Evolutionary conservation across 2,329 filamentous ascomycete species (phyloP).

Genomic region (Fusarium sacchari): DNA sequence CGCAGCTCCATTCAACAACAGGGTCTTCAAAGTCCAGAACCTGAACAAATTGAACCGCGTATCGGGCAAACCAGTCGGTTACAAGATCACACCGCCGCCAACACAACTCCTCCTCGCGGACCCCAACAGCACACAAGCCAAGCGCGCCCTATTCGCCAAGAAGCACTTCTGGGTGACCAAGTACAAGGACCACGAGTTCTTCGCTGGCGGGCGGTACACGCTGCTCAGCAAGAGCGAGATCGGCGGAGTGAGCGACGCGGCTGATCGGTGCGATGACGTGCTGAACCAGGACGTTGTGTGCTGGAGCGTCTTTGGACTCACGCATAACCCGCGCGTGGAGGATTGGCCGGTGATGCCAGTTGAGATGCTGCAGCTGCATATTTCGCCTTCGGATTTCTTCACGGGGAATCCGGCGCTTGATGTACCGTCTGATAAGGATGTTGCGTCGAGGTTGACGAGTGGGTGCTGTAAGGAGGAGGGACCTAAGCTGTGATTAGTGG

Average conservation of each 20-base stretch:
- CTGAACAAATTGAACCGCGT: constrained; percentile 53
- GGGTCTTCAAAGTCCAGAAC: constrained; percentile 63
- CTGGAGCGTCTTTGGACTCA: constrained; percentile 15
- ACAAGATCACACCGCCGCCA: constrained; percentile 56
- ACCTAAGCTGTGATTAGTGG: background rate
- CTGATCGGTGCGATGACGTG: constrained; percentile 9
- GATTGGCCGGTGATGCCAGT: constrained; percentile 19
- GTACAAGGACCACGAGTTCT: constrained; percentile 57
- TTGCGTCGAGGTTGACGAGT: constrained; percentile 4
- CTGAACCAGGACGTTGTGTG: constrained; percentile 14
- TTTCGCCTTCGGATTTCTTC: constrained; percentile 8
- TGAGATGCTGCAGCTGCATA: constrained; percentile 17
- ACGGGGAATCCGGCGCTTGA: constrained; percentile 10
- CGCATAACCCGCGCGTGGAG: constrained; percentile 6
- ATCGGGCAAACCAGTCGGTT: constrained; percentile 58
- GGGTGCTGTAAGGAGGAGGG: constrained; percentile 9
- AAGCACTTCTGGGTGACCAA: constrained; percentile 60
- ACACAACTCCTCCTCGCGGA: constrained; percentile 55
- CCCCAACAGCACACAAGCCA: constrained; percentile 52
- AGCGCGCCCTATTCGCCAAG: constrained; percentile 54
- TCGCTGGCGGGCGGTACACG: constrained; percentile 56
- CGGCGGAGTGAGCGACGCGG: constrained; percentile 5
- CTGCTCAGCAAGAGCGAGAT: constrained; percentile 26
- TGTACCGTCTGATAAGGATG: constrained; percentile 6
- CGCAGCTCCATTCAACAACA: constrained; percentile 59